Base-by-base conservation (phyloP, 441 rosid genomes). In the Biscutella laevigata region DNA sequence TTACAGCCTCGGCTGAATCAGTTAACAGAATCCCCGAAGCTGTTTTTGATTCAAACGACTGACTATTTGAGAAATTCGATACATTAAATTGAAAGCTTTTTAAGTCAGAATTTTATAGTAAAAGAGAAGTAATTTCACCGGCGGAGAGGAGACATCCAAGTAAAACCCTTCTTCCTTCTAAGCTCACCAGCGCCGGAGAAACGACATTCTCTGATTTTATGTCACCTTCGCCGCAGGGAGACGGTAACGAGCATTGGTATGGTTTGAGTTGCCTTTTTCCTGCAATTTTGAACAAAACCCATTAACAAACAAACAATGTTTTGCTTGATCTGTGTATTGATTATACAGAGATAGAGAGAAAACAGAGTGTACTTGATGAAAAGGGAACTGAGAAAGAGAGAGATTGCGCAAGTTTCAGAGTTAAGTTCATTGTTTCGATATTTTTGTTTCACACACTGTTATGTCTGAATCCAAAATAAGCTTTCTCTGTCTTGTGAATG, bases 1-100 rank as follows among this genome's bases (percentile, higher is more conserved):
- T 91, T 46, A 52, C 98, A 59, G 96, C 98, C 58, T 83, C 78
- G 21, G 94, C 77, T 62, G 64, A 77, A 74, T 78, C 78, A 53
- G 68, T 70, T 55, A 55, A 37, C 55, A 52, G 39, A 41, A 54
- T 16, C 32, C 73, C 88, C 67, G 77, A 74, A 64, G 71, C 96
- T 90, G 76, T 55, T 54, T 48, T 16, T n/a, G 4, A 40, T 41
- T 60, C 61, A 47, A 15, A 40, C 26, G 58, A 40, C 40, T n/a
- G 32, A 59, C 47, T 21, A 30, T 17, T 53, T 56, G 27, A 59
- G 24, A 13, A 14, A 20, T 12, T 33, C 42, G 24, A 53, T 26
- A 22, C 10, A 34, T 4, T 46, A 20, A 49, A n/a, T 14, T 24
- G 26, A 44, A 55, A 46, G 51, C 12, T 30, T 16, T 26, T 17